These are phyloP conservation scores for Globisporangium parvum DNA, from an alignment of 352 stramenopile species.

Conservation along the genomic window DNA sequence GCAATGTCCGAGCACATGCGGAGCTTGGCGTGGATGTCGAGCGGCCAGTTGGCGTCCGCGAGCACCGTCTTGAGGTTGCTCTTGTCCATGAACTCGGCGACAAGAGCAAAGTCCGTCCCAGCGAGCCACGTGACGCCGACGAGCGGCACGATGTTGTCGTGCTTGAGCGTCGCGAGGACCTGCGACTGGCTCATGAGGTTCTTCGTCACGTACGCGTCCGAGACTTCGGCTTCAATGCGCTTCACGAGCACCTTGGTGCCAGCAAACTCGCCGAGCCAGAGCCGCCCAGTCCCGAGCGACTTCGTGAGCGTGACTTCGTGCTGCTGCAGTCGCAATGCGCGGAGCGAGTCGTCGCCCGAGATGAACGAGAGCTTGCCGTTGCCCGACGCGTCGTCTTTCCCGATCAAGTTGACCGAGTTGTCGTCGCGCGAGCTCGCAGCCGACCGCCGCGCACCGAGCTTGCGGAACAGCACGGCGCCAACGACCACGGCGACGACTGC, in stretches of 20 bases:
- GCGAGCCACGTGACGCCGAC: slow-evolving; percentile 65
- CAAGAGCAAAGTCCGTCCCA: slow-evolving; percentile 65
- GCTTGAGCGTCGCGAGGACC: slow-evolving; percentile 38
- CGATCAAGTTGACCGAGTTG: slow-evolving; percentile 40
- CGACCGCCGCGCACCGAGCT: too few species aligned
- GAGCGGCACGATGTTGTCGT: slow-evolving; percentile 62
- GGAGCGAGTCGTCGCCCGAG: slow-evolving; percentile 59
- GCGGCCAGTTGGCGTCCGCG: slow-evolving; percentile 37
- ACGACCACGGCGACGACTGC: slow-evolving; percentile 13
- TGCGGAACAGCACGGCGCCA: slow-evolving; percentile 15
- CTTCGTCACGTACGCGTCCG: slow-evolving; percentile 51
- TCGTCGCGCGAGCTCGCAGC: slow-evolving; percentile 13
- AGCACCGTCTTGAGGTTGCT: slow-evolving; percentile 57
- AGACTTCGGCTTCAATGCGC: slow-evolving; percentile 61
- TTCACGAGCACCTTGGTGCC: slow-evolving; percentile 61
- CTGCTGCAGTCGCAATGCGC: slow-evolving; percentile 41
- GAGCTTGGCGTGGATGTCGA: slow-evolving; percentile 49
- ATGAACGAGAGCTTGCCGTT: slow-evolving; percentile 63
- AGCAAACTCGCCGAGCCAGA: slow-evolving; percentile 59
- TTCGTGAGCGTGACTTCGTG: slow-evolving; percentile 44
- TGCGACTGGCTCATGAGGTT: slow-evolving; percentile 50
- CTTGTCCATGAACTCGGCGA: slow-evolving; percentile 75
- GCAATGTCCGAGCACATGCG: slow-evolving; percentile 66
- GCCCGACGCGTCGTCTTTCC: slow-evolving; percentile 31
- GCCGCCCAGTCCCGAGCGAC: slow-evolving; percentile 32